phyloP scores from a whole-genome alignment of 2,329 filamentous ascomycete genomes.

The Aspergillus pseudotamarii region DNA sequence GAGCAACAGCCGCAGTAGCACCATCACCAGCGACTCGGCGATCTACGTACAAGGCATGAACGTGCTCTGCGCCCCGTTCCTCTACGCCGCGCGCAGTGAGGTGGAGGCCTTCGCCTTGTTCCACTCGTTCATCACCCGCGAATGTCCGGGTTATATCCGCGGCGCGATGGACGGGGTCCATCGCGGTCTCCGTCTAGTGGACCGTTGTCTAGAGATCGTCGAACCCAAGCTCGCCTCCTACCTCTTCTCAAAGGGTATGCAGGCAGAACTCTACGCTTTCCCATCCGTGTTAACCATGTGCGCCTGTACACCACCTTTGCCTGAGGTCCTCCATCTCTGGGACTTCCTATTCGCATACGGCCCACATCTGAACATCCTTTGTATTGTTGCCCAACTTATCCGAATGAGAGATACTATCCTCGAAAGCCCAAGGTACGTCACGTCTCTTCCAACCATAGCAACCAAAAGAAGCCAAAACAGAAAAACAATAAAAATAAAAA shows the following conservation, averaged over 20 bases:
- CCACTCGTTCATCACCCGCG: slow-evolving; percentile 79
- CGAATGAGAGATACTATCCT: slow-evolving; percentile 84
- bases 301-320: slow-evolving; percentile 91
- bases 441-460: not conserved
- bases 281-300: slow-evolving; percentile 92
- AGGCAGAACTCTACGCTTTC: slow-evolving; percentile 95
- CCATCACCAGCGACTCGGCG: slow-evolving; percentile 65
- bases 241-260: slow-evolving; percentile 81
- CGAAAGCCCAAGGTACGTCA: slow-evolving; percentile 74
- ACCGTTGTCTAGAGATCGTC: slow-evolving; percentile 87
- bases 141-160: slow-evolving; percentile 91
- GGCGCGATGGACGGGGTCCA: slow-evolving; percentile 98
- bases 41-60: slow-evolving; percentile 99
- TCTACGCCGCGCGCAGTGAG: slow-evolving; percentile 93
- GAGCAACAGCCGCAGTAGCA: slow-evolving; percentile 21
- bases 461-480: not conserved
- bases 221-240: slow-evolving; percentile 85
- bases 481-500: not conserved
- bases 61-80: slow-evolving; percentile 89
- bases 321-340: slow-evolving; percentile 91
- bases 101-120: slow-evolving; percentile 93
- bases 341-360: slow-evolving; percentile 97
- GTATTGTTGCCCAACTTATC: slow-evolving; percentile 92
- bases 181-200: slow-evolving; percentile 84
- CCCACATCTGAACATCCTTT: slow-evolving; percentile 90